Conservation (phyloP, 2,329 filamentous ascomycete species). For the Daldinia sp. region DNA sequence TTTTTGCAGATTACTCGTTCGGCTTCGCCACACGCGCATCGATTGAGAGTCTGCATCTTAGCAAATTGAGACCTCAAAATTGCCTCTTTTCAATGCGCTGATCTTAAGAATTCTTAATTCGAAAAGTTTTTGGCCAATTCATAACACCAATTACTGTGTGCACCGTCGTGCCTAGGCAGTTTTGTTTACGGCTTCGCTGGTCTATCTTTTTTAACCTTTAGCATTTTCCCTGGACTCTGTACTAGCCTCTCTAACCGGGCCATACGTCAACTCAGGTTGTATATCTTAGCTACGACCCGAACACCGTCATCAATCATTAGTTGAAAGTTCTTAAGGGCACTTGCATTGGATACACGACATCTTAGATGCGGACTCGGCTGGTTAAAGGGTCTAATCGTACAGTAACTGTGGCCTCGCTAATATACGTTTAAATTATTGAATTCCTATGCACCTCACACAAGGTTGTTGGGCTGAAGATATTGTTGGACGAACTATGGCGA, state of each 20-base stretch:
- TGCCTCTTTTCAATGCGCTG: constrained; percentile 19
- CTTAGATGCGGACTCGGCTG: constrained; percentile 16
- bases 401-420: not conserved
- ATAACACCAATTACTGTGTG: constrained; percentile 16
- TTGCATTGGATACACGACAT: constrained; percentile 5
- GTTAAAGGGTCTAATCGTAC: constrained; percentile 8
- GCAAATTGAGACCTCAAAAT: constrained; percentile 12
- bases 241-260: constrained; percentile 5
- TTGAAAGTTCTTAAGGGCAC: not conserved
- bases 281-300: constrained; percentile 5
- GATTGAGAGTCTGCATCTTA: constrained; percentile 1
- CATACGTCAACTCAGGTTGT: constrained; percentile 6
- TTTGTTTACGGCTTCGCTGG: constrained; percentile 7
- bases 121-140: constrained; percentile 11
- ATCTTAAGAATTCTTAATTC: constrained; percentile 12
- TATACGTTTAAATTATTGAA: constrained; percentile 12
- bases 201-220: not conserved
- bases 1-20: constrained; percentile 29
- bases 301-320: not conserved
- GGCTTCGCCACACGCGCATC: constrained; percentile 24
- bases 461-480: constrained; percentile 41
- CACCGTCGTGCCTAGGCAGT: constrained; percentile 2
- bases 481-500: constrained; percentile 46
- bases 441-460: constrained; percentile 43
- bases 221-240: constrained; percentile 2